Evolutionary conservation across 148 eudicot genomes (phyloP).

Genomic region (Talinum fruticosum): DNA sequence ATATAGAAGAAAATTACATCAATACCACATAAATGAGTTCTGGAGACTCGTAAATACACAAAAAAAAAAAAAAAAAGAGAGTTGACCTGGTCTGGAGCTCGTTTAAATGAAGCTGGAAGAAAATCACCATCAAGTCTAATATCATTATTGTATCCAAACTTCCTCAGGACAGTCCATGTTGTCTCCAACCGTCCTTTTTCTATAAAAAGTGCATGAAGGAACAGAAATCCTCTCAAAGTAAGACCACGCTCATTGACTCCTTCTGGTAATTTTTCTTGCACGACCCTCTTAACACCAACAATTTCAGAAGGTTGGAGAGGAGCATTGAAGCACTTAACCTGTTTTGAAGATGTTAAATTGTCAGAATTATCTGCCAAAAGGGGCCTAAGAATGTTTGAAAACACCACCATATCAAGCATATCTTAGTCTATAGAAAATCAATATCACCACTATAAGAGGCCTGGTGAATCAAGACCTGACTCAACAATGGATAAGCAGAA

Average conservation of each 20-base stretch:
- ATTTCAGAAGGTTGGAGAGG: slow-evolving; percentile 94
- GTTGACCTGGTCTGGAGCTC: slow-evolving; percentile 80
- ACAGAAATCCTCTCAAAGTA: slow-evolving; percentile 86
- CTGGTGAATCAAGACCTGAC: not conserved
- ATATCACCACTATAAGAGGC: not conserved
- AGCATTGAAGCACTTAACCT: slow-evolving; percentile 96
- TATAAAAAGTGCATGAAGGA: slow-evolving; percentile 87
- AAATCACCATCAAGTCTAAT: slow-evolving; percentile 69
- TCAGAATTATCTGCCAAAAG: not conserved
- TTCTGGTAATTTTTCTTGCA: slow-evolving; percentile 81
- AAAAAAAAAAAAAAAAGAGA: slow-evolving; percentile 1
- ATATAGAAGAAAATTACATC: not conserved
- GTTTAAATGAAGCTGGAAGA: slow-evolving; percentile 73
- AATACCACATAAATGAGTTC: not conserved
- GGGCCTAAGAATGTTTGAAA: not conserved
- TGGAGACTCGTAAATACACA: not conserved
- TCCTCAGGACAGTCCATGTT: slow-evolving; percentile 92
- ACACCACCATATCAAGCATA: not conserved
- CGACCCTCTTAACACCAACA: slow-evolving; percentile 88
- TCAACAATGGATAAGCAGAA: not conserved
- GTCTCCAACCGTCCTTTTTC: slow-evolving; percentile 92
- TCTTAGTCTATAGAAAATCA: not conserved
- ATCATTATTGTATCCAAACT: slow-evolving; percentile 89
- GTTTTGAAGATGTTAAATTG: slow-evolving; percentile 17
- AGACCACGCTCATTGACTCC: slow-evolving; percentile 87